Evolutionary conservation across 169 alveolate genomes (phyloP), one percentile per base, ranked within the genome.

Genomic region (Plasmodium reichenowi): DNA sequence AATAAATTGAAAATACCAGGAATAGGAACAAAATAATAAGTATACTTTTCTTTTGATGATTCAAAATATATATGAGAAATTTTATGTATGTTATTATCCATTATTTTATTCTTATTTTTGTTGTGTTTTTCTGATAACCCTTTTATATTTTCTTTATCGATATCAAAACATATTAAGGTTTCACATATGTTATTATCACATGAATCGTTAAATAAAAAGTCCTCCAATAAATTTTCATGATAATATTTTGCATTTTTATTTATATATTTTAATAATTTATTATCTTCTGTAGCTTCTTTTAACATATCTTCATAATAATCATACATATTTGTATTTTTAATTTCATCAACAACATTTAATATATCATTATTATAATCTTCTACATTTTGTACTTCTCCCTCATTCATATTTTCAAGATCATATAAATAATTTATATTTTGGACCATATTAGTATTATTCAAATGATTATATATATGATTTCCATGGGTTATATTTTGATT

Each of bases 1-100:
- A 64, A 78, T 5, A 78, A 63, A 2, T 48, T 78, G 59, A 78
- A 6, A 63, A 78, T 78, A 17, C 47, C n/a, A 0, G 71, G 78
- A 5, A 64, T 15, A 12, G 89, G 71, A 8, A 78, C 78, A 45
- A 50, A 78, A 50, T 47, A 78, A 12, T 12, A 78, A 24, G 15
- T 78, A 26, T 22, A 3, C 13, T 78, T 78, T 58, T 78, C 45
- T 24, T 29, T 78, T 54, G 59, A 29, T 43, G 89, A 29, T 24
- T 78, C 67, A 20, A 78, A 78, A 43, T 78, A 56, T 47, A 78
- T 78, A 38, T 38, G 47, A 38, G 47, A 38, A 38, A 38, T 5
- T 38, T 38, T 59, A 24, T 38, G 45, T 26, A n/a, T 64, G 50
- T 64, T 29, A 5, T 26, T 60, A 72, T 56, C 10, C 38, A 5